These are phyloP conservation scores for Echinosophora koreensis DNA, from an alignment of 306 rosid genomes.

Conservation along the genomic window DNA sequence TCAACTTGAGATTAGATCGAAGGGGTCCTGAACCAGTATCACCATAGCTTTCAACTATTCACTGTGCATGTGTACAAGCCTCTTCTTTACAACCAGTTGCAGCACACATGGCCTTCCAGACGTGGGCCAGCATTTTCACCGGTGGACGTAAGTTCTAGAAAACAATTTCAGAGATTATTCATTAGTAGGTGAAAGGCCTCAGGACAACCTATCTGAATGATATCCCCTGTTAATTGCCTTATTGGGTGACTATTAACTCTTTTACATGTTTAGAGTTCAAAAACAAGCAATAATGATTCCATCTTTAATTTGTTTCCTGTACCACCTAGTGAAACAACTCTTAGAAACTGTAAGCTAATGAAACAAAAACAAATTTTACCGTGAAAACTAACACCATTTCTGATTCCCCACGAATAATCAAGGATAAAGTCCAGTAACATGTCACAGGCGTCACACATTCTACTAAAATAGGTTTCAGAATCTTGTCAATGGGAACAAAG, in stretches of 20 bases:
- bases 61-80: constrained; percentile 40
- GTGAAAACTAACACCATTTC: constrained; percentile 73
- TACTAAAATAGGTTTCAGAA: constrained; percentile 75
- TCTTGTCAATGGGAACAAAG: constrained; percentile 82
- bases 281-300: constrained; percentile 16
- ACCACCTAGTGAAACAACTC: neutral
- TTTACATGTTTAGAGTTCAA: constrained; percentile 15
- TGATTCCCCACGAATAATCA: constrained; percentile 70
- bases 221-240: too few species aligned
- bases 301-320: constrained; percentile 2
- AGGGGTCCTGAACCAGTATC: constrained; percentile 13
- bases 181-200: neutral
- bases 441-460: constrained; percentile 94
- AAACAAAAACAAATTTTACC: constrained; percentile 52
- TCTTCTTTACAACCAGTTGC: constrained; percentile 60
- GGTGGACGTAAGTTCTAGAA: constrained; percentile 79
- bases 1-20: constrained; percentile 14
- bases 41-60: constrained; percentile 41
- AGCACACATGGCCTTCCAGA: constrained; percentile 90
- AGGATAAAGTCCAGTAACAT: constrained; percentile 86
- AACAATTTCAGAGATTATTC: constrained; percentile 42
- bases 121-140: constrained; percentile 77
- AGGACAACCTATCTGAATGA: neutral
- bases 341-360: constrained; percentile 11
- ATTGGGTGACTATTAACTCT: constrained; percentile 15